Conservation (phyloP, 116 monocot species). For the Posidonia oceanica region DNA sequence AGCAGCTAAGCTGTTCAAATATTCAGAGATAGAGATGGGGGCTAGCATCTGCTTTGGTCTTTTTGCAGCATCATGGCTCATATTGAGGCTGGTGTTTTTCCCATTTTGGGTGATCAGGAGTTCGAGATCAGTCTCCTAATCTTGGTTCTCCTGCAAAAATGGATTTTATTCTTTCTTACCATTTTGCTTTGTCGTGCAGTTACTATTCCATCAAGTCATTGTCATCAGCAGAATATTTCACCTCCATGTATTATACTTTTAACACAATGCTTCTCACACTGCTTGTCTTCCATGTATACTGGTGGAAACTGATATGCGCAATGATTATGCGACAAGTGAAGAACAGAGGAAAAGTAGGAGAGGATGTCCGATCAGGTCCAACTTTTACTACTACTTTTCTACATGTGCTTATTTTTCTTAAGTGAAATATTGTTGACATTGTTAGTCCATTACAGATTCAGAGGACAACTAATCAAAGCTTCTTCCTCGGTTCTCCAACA, state of each 20-base stretch:
- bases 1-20: slow-evolving; percentile 82
- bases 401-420: too few relatives aligned
- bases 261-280: slow-evolving; percentile 79
- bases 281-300: slow-evolving; percentile 81
- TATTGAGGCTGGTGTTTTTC: slow-evolving; percentile 67
- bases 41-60: slow-evolving; percentile 76
- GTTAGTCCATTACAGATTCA: too few relatives aligned
- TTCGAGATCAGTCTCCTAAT: slow-evolving; percentile 38
- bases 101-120: slow-evolving; percentile 79
- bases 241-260: slow-evolving; percentile 52
- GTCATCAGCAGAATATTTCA: slow-evolving; percentile 18
- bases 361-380: slow-evolving; percentile 84
- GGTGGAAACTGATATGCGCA: slow-evolving; percentile 81
- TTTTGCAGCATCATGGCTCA: slow-evolving; percentile 78
- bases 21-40: slow-evolving; percentile 60
- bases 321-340: slow-evolving; percentile 72
- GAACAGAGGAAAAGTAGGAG: slow-evolving; percentile 77
- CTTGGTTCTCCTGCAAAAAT: neutral
- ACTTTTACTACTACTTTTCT: too few relatives aligned
- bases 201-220: slow-evolving; percentile 34
- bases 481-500: too few relatives aligned
- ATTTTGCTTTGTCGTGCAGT: slow-evolving; percentile 33
- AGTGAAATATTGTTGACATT: too few relatives aligned
- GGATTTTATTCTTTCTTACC: neutral
- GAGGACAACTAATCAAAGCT: too few relatives aligned